Evolutionary conservation across 257 asterid species (phyloP).

Genomic region (Leptodermis oblonga): DNA sequence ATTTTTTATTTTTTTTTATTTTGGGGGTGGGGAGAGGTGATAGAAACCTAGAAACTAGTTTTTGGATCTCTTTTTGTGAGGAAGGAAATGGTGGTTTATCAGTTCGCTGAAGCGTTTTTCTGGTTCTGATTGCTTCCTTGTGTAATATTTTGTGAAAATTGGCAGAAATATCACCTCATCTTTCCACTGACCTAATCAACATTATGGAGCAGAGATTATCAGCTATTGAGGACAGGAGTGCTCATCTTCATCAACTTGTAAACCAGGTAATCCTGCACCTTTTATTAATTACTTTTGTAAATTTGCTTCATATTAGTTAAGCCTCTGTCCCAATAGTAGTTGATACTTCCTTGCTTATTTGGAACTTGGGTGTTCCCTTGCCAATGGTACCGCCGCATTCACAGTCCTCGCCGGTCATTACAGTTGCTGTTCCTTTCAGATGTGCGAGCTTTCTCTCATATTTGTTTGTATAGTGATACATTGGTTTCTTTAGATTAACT

Average conservation of each 20-base stretch:
- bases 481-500: not conserved
- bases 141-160: not conserved
- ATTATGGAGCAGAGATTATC: slow-evolving; percentile 72
- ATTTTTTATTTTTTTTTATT: no score
- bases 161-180: slow-evolving; percentile 45
- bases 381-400: not conserved
- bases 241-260: slow-evolving; percentile 50
- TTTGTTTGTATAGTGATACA: not conserved
- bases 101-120: not conserved
- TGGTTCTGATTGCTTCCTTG: not conserved
- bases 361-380: not conserved
- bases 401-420: not conserved
- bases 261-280: slow-evolving; percentile 41
- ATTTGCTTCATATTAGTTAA: not conserved
- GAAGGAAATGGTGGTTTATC: not conserved
- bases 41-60: not conserved
- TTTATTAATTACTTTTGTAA: slow-evolving; percentile 1
- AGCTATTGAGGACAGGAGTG: slow-evolving; percentile 56
- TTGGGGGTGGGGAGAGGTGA: no score
- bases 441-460: not conserved
- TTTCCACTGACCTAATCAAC: slow-evolving; percentile 64
- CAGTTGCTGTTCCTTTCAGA: not conserved
- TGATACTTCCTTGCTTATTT: not conserved
- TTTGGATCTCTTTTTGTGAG: not conserved
- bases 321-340: no score